phyloP scores from a whole-genome alignment of 2,329 filamentous ascomycete genomes.

The Plectosphaerella sp. region DNA sequence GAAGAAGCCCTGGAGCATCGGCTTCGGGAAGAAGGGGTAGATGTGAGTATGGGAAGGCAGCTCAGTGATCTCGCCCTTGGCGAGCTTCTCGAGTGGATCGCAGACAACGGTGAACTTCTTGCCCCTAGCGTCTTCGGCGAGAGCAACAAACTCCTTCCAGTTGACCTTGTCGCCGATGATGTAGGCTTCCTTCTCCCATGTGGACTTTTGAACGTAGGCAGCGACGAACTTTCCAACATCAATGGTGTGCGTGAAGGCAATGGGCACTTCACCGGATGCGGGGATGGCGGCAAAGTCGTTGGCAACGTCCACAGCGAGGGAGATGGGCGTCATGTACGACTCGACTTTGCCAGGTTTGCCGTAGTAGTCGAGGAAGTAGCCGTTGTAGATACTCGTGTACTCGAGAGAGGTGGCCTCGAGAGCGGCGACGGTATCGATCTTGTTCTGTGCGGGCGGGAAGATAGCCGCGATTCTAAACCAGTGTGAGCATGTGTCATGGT shows the following conservation, averaged over 20 bases:
- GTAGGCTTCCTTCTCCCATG: slow-evolving; percentile 34
- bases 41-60: slow-evolving; percentile 14
- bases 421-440: slow-evolving; percentile 10
- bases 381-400: slow-evolving; percentile 31
- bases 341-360: slow-evolving; percentile 29
- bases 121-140: slow-evolving; percentile 32
- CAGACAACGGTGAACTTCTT: slow-evolving; percentile 26
- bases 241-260: slow-evolving; percentile 41
- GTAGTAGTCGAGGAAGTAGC: slow-evolving; percentile 43
- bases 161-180: slow-evolving; percentile 35
- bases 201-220: slow-evolving; percentile 30
- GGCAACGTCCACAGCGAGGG: slow-evolving; percentile 38
- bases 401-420: slow-evolving; percentile 27
- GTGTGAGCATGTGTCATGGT: neutral
- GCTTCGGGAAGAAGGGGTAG: slow-evolving; percentile 16
- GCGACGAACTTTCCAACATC: slow-evolving; percentile 44
- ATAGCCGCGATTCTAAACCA: slow-evolving; percentile 2
- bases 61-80: slow-evolving; percentile 27
- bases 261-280: slow-evolving; percentile 36
- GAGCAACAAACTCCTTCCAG: slow-evolving; percentile 36
- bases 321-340: slow-evolving; percentile 31
- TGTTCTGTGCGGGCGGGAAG: slow-evolving; percentile 4
- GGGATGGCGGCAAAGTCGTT: slow-evolving; percentile 42
- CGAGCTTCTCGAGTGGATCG: slow-evolving; percentile 24
- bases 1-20: slow-evolving; percentile 12